Evolutionary conservation across 108 stramenopile species (phyloP), one percentile per base, ranked within the genome.

Genomic region (Licmophora abbreviata): DNA sequence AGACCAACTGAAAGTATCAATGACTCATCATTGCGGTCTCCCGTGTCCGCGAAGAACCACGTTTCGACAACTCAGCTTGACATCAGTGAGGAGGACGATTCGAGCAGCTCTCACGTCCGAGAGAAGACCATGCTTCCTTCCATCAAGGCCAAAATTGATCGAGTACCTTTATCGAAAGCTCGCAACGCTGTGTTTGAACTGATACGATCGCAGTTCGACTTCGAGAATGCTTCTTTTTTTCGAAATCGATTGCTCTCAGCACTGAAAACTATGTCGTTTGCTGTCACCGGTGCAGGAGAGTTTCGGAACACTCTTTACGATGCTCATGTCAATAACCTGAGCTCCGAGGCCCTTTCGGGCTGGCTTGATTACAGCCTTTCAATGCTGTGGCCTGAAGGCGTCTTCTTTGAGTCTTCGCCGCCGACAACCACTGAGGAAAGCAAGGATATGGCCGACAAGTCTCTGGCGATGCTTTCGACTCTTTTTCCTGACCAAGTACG

Each of bases 201-300:
- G 38, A 51, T 87, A 9, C 69, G 73, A 43, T 56, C 83, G 54
- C 59, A 81, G 11, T 87, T 93, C 43, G 81, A 81, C 50, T 81
- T 93, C 30, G 92, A 89, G 41, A 82, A 85, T 64, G 92, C 92
- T 6, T 82, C 80, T 5, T 93, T 93, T 51, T 71, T 89, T 23
- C 80, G 92, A 8, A 79, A 72, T 32, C 69, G 77, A 28, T 66
- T 93, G 62, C 63, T 93, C 21, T 68, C 87, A 24, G 92, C 77
- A 18, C 37, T 93, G 25, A 83, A 84, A 34, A 86, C 86, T 12
- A 79, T 82, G 48, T 81, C 85, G 0, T 73, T 79, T 47, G 79
- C 80, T 5, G 68, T 89, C 18, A 79, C 92, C 21, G 75, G 63
- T 58, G 69, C 51, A 9, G 63, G 66, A 28, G 81, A 76, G 45